Conservation (phyloP, 345 rosid genomes). For the Salix arbutifolia region DNA sequence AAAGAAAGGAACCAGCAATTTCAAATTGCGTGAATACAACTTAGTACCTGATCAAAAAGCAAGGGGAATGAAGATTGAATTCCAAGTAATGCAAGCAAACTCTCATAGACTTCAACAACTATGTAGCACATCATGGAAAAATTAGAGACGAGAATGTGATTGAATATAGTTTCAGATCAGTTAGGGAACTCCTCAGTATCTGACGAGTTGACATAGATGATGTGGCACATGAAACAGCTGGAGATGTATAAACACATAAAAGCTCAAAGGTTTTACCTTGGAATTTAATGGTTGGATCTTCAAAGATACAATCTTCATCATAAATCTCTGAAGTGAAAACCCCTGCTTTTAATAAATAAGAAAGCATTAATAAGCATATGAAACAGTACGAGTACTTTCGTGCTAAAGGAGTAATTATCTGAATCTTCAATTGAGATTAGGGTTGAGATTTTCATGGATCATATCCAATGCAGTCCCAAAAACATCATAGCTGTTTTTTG, state of each 20-base stretch:
- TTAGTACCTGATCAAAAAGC: constrained; percentile 45
- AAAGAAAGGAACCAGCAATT: constrained; percentile 80
- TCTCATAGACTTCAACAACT: background rate
- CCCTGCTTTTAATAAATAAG: constrained; percentile 36
- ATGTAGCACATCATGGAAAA: background rate
- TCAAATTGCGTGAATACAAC: constrained; percentile 77
- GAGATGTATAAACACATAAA: background rate
- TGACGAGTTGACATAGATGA: background rate
- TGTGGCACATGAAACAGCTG: background rate
- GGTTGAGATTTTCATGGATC: background rate
- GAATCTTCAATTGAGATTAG: too few relatives aligned
- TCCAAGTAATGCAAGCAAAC: background rate
- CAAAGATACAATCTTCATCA: constrained; percentile 71
- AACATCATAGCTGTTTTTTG: too few relatives aligned
- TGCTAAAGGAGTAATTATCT: too few relatives aligned
- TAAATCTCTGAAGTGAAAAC: constrained; percentile 58
- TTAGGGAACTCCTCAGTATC: too few relatives aligned
- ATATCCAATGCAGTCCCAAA: background rate
- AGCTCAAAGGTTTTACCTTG: constrained; percentile 39
- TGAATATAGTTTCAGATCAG: too few relatives aligned
- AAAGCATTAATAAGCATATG: background rate
- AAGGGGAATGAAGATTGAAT: background rate
- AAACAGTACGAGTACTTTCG: background rate
- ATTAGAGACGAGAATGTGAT: too few relatives aligned
- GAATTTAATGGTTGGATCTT: constrained; percentile 86